These are phyloP conservation scores for Coprinopsis strossmayeri DNA, from an alignment of 768 basidiomycete genomes.

Conservation along the genomic window DNA sequence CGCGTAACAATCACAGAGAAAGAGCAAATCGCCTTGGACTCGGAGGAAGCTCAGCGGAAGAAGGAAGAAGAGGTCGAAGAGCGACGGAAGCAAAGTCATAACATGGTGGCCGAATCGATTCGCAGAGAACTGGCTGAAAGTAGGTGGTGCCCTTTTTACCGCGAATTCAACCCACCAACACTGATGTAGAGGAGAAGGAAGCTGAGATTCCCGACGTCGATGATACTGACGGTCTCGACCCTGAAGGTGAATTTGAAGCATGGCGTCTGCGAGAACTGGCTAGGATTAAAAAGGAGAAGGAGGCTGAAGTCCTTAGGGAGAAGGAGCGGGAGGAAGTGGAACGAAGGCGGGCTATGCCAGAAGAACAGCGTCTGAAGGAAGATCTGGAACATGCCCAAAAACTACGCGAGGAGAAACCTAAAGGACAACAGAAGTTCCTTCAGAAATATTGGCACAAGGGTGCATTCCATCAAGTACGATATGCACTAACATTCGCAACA, in stretches of 20 bases:
- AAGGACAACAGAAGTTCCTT: constrained; percentile 87
- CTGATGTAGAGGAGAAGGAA: constrained; percentile 74
- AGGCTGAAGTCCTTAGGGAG: constrained; percentile 75
- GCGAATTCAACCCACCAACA: constrained; percentile 3
- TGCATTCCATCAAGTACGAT: constrained; percentile 87
- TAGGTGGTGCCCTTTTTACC: constrained; percentile 30
- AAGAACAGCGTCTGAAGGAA: constrained; percentile 87
- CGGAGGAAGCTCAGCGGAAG: constrained; percentile 64
- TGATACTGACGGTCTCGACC: constrained; percentile 91
- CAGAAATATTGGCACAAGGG: constrained; percentile 99
- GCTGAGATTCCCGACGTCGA: constrained; percentile 83
- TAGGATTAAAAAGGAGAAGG: constrained; percentile 93
- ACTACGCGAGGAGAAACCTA: constrained; percentile 79
- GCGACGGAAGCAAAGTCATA: constrained; percentile 81
- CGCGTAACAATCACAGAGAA: constrained; percentile 66
- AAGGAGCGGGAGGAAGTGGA: constrained; percentile 90
- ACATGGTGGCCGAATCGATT: constrained; percentile 93
- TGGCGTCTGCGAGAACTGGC: constrained; percentile 93
- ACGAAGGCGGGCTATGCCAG: constrained; percentile 84
- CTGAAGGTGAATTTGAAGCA: constrained; percentile 85
- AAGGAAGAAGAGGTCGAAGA: constrained; percentile 77
- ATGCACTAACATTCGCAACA: not conserved
- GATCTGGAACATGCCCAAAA: constrained; percentile 85
- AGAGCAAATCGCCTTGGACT: constrained; percentile 61
- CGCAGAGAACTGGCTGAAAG: constrained; percentile 87